Percentiles rank a stretch among this genome's conserved stretches.
Conservation (phyloP, 176 grass and related monocot genomes). For the Chloris gayana region DNA sequence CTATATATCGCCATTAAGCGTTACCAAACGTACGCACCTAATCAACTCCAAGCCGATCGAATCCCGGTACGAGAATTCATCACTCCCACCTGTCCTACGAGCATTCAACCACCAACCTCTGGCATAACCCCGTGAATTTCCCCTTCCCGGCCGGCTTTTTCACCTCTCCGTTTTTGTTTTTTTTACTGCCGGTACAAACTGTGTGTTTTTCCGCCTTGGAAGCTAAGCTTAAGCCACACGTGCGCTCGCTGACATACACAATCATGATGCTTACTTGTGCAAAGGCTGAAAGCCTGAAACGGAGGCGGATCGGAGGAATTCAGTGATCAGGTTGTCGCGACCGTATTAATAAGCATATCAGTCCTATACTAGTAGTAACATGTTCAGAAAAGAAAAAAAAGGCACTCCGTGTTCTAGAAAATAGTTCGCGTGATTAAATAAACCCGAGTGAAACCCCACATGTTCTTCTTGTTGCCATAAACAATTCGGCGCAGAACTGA, state of each 20-base stretch:
- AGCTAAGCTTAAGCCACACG: constrained; percentile 27
- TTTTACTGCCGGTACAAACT: background rate
- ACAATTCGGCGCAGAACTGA: background rate
- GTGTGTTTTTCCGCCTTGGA: constrained; percentile 19
- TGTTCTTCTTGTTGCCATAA: background rate
- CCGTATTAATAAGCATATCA: background rate
- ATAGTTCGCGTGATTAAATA: background rate
- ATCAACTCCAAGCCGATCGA: constrained; percentile 8
- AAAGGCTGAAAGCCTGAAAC: background rate
- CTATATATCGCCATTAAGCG: constrained; percentile 20
- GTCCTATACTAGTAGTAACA: background rate
- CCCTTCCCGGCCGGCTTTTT: background rate
- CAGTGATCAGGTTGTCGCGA: constrained; percentile 9
- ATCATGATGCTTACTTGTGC: constrained; percentile 1
- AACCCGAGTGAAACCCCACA: background rate
- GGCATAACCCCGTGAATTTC: too few relatives aligned
- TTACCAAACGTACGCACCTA: background rate
- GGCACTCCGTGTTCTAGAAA: background rate
- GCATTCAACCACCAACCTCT: background rate
- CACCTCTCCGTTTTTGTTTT: background rate
- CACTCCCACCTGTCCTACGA: background rate
- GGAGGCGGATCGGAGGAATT: constrained; percentile 14
- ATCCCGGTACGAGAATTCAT: constrained; percentile 26
- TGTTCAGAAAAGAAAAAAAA: background rate
- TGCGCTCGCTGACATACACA: background rate